A percentile compares a stretch with the other conserved stretches of the same genome.
These are phyloP conservation scores for Penicillium fuscoglaucum DNA, from an alignment of 2,329 filamentous ascomycete genomes.

Conservation along the genomic window DNA sequence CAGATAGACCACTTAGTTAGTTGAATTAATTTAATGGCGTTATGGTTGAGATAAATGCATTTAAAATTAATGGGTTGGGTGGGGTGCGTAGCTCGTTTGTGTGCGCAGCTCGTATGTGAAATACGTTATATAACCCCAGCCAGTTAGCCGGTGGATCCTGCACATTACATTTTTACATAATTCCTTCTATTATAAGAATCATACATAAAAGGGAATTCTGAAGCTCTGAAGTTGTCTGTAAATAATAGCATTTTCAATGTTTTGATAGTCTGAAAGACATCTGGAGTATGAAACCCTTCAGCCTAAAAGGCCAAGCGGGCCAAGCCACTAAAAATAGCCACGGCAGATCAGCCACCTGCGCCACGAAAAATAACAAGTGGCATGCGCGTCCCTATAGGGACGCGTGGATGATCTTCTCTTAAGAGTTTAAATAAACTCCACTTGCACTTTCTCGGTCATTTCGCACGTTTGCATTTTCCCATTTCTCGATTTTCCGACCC, in stretches of 20 bases:
- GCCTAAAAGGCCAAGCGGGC: constrained; percentile 1
- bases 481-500: background rate
- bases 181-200: accelerated
- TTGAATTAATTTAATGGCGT: too few relatives aligned
- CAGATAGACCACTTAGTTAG: too few relatives aligned
- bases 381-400: constrained; percentile 13
- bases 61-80: too few relatives aligned
- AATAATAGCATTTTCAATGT: background rate
- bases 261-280: background rate
- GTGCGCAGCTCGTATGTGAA: too few relatives aligned
- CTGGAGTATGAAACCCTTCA: background rate
- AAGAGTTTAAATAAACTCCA: background rate
- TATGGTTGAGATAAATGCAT: too few relatives aligned
- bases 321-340: constrained; percentile 9
- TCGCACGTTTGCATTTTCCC: background rate
- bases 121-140: background rate
- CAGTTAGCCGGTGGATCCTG: background rate
- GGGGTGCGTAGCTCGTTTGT: too few relatives aligned
- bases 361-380: constrained; percentile 3
- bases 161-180: too few relatives aligned
- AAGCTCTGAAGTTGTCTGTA: background rate
- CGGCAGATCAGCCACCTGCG: background rate
- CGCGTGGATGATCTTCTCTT: constrained; percentile 1
- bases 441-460: background rate
- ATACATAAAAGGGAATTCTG: background rate